Base-by-base conservation (phyloP, 768 basidiomycete genomes). In the Suillus clintonianus region DNA sequence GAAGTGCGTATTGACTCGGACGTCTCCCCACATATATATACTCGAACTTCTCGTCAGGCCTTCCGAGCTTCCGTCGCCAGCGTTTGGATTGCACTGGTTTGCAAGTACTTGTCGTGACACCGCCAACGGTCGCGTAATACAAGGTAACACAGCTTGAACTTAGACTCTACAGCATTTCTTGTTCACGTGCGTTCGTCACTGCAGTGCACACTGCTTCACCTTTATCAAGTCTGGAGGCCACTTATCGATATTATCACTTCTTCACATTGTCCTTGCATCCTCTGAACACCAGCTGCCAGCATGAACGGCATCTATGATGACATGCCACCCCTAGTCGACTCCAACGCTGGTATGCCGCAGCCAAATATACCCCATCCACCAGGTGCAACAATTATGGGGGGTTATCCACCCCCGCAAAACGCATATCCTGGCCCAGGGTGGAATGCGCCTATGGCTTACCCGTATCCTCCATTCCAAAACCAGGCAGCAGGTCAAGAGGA, bases 271-370 rank as follows among this genome's bases (percentile, higher is more conserved):
- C 47, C 24, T 62, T 58, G 43, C 34, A 53, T 47, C 53, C 2
- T 65, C 30, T 66, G 56, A 74, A 51, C 55, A 68, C 70, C 65
- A 60, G 11, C 36, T 5, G 30, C 10, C 27, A 66, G 43, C 39
- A 36, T 73, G 68, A 60, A 9, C 47, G 51, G 0, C 36, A 19
- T 39, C 19, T 75, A 62, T 67, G 64, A 61, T 5, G 75, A 67
- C 22, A 77, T 75, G 70, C 74, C 75, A 3, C 37, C 47, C 2
- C 64, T 75, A 14, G 75, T 72, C 14, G 72, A 75, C 3, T 60
- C 69, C 27, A 36, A 65, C 51, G 24, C 53, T 42, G 5, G 10
- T n/a, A 50, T 65, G 41, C 9, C 60, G 2, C 43, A 58, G 24
- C 63, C 9, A 39, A 15, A 5, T n/a, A 75, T 75, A 24, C 75